A percentile compares a stretch with the other conserved stretches of the same genome.
Evolutionary conservation across 257 asterid species (phyloP).

Genomic region (Solanum paucissectum): DNA sequence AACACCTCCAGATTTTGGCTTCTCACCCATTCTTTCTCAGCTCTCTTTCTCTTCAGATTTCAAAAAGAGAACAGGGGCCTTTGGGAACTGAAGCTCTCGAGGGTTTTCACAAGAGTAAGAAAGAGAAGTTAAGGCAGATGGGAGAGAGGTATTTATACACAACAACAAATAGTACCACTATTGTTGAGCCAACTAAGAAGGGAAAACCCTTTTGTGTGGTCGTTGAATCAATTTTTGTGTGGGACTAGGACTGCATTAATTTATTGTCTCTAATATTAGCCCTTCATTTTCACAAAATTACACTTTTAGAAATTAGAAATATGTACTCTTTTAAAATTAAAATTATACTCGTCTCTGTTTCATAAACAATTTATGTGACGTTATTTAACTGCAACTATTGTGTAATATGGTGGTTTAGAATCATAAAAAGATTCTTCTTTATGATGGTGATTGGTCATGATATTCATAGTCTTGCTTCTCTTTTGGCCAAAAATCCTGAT

Average conservation of each 20-base stretch:
- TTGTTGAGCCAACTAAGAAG: neutral
- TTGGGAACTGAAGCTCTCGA: neutral
- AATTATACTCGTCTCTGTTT: no score
- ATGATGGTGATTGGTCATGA: neutral
- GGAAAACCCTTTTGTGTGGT: neutral
- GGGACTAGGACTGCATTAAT: neutral
- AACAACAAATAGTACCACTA: conserved; percentile 9
- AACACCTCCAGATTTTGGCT: conserved; percentile 59
- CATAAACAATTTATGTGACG: neutral
- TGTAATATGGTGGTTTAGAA: neutral
- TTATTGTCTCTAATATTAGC: neutral
- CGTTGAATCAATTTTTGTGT: neutral
- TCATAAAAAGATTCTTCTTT: no score
- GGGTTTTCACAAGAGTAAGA: neutral
- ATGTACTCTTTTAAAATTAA: neutral
- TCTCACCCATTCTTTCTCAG: conserved; percentile 14
- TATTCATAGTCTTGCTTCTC: neutral
- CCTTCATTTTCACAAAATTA: neutral
- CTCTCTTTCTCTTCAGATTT: conserved; percentile 40
- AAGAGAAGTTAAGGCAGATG: neutral
- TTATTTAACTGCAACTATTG: neutral
- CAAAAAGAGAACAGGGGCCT: neutral
- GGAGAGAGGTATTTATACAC: neutral
- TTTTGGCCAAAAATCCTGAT: accelerated
- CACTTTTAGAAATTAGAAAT: neutral